Base-by-base conservation (phyloP, 352 stramenopile species). In the Halophytophthora polymorphica region DNA sequence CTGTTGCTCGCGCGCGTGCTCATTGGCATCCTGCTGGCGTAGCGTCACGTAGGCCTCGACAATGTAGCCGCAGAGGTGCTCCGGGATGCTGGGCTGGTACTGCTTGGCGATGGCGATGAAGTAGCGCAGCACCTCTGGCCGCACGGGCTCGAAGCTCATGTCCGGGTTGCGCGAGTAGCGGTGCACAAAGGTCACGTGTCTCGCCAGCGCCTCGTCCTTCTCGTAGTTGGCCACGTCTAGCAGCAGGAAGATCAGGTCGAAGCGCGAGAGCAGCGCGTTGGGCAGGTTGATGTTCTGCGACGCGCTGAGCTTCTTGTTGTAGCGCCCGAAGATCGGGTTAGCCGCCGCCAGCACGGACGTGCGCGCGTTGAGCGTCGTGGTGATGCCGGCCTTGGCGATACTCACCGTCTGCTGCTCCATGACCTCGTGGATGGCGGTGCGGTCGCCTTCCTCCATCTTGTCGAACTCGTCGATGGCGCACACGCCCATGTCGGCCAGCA, bases 361-460 rank as follows among this genome's bases (percentile, higher is more conserved):
- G 74, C 69, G 93, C 67, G 79, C 97, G 93, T 84, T 97, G 33
- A 99, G 74, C 12, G 97, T 99, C 7, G 97, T 99, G 0, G 98
- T 98, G 60, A 99, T 99, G 18, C 97, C 97, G 13, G 97, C 98
- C 63, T 99, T 99, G 28, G 97, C 97, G 56, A 99, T 98, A 59
- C 84, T 95, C 23, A 99, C 96, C 0, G 97, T 99, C 62, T 99
- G 97, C 64, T 99, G 97, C 75, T 99, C 98, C 97, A 99, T 99
- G 6, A 99, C 97, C 73, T 98, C 95, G 78, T 99, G 98, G 62
- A 99, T 99, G 7, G 97, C 96, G 2, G 97, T 99, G 44, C 97
- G 88, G 64, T 99, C 96, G 2, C 73, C 69, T 64, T 99, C 96
- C 47, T 99, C 96, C 96, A 99, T 99, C 71, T 98, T 98, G 65